A percentile compares a stretch with the other conserved stretches of the same genome.
These are phyloP conservation scores for Epichloe hybrida DNA, from an alignment of 2,329 filamentous ascomycete species.

Conservation along the genomic window DNA sequence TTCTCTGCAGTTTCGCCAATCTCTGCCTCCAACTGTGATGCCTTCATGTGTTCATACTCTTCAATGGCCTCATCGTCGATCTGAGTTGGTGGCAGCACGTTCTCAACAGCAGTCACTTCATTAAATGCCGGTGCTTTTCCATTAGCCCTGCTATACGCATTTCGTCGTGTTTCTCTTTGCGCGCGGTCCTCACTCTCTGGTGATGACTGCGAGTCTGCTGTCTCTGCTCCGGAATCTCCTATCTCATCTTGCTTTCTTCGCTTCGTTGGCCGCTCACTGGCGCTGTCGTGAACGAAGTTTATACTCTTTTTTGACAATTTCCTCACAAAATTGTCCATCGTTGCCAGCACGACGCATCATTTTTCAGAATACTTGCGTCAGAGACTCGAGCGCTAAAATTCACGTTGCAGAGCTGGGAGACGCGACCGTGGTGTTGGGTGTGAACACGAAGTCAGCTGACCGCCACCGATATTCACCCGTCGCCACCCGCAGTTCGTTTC, in stretches of 20 bases:
- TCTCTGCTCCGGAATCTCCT: slow-evolving; percentile 11
- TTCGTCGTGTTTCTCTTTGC: background rate
- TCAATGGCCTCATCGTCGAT: slow-evolving; percentile 60
- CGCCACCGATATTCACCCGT: slow-evolving; percentile 4
- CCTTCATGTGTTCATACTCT: slow-evolving; percentile 60
- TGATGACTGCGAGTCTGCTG: slow-evolving; percentile 10
- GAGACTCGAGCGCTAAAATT: background rate
- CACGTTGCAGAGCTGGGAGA: background rate
- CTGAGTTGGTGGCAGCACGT: slow-evolving; percentile 52
- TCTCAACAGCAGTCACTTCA: slow-evolving; percentile 22
- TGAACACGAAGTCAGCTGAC: slow-evolving; percentile 28
- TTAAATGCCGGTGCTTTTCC: slow-evolving; percentile 7
- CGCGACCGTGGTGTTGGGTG: slow-evolving; percentile 2
- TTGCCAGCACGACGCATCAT: slow-evolving; percentile 7
- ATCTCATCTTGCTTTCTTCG: slow-evolving; percentile 17
- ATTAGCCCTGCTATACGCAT: background rate
- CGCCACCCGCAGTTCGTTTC: background rate
- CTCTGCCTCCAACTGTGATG: slow-evolving; percentile 31
- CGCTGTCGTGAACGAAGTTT: slow-evolving; percentile 4
- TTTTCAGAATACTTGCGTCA: background rate
- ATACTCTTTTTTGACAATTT: slow-evolving; percentile 13
- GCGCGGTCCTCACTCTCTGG: slow-evolving; percentile 7
- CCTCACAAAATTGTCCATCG: slow-evolving; percentile 26
- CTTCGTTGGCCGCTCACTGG: slow-evolving; percentile 16
- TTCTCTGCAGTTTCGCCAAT: slow-evolving; percentile 28